phyloP scores from a whole-genome alignment of 2,329 filamentous ascomycete species.

The Fusarium torreyae region DNA sequence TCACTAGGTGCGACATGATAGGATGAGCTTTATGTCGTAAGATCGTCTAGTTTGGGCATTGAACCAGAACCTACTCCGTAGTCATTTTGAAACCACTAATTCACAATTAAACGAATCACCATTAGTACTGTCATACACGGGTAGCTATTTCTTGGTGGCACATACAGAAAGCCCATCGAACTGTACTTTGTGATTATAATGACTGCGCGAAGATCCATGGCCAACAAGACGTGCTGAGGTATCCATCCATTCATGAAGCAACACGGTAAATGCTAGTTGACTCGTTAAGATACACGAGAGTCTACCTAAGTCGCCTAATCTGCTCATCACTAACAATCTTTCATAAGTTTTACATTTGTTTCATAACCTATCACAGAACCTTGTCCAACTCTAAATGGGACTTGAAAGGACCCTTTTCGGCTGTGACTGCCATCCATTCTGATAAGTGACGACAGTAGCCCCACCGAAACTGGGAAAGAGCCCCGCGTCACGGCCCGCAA shows the following conservation, averaged over 20 bases:
- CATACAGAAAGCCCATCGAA: background rate
- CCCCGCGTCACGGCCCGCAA: constrained; percentile 37
- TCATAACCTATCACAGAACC: constrained; percentile 33
- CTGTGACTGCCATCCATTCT: constrained; percentile 8
- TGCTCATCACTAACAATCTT: constrained; percentile 2
- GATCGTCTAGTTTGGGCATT: no score
- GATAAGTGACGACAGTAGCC: constrained; percentile 38
- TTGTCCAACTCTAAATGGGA: constrained; percentile 18
- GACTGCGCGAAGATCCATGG: no score
- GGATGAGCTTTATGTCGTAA: no score
- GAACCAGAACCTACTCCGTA: no score
- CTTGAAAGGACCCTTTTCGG: constrained; percentile 22
- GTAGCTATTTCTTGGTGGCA: background rate
- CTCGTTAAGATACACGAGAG: background rate
- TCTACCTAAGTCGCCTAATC: background rate
- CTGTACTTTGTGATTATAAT: no score
- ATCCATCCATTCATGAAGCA: no score
- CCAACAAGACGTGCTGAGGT: no score
- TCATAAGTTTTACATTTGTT: constrained; percentile 24
- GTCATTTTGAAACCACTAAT: no score
- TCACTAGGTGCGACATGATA: no score
- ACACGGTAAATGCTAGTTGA: no score
- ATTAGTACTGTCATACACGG: no score
- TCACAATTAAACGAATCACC: no score
- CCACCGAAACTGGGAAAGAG: constrained; percentile 36